phyloP scores from a whole-genome alignment of 73 alveolate species.

The Paramecium caudatum region DNA sequence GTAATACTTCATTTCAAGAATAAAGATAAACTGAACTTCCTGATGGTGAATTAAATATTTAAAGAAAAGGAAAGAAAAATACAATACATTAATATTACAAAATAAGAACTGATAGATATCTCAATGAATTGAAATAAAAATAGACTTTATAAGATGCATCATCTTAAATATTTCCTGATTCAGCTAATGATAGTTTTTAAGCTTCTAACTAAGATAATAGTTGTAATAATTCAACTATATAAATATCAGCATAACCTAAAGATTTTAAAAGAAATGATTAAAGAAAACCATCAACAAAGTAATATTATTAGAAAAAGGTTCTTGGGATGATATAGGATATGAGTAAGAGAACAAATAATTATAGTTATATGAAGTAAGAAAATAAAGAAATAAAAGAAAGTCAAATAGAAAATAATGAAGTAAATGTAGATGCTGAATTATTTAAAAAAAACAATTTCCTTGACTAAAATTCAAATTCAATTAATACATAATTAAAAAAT shows the following conservation, averaged over 20 bases:
- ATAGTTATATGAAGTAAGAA: too few relatives aligned
- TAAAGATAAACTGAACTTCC: not conserved
- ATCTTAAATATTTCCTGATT: not conserved
- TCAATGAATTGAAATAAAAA: not conserved
- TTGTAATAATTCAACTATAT: not conserved
- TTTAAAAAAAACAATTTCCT: not conserved
- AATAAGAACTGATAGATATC: not conserved
- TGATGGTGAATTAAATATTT: not conserved
- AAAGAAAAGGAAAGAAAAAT: not conserved
- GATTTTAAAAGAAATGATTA: not conserved
- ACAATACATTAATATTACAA: not conserved
- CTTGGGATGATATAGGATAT: not conserved
- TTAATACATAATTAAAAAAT: too few relatives aligned
- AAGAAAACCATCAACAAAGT: not conserved
- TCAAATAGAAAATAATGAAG: not conserved
- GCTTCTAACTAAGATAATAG: not conserved
- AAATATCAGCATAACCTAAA: too few relatives aligned
- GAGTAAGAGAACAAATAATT: too few relatives aligned
- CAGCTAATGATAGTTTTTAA: not conserved
- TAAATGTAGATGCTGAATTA: not conserved
- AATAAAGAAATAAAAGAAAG: not conserved
- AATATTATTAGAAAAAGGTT: not conserved
- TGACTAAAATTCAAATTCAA: not conserved
- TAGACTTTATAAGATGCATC: not conserved
- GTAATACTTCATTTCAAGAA: not conserved